Evolutionary conservation across 768 basidiomycete species (phyloP).

Genomic region (Cubamyces sp.): DNA sequence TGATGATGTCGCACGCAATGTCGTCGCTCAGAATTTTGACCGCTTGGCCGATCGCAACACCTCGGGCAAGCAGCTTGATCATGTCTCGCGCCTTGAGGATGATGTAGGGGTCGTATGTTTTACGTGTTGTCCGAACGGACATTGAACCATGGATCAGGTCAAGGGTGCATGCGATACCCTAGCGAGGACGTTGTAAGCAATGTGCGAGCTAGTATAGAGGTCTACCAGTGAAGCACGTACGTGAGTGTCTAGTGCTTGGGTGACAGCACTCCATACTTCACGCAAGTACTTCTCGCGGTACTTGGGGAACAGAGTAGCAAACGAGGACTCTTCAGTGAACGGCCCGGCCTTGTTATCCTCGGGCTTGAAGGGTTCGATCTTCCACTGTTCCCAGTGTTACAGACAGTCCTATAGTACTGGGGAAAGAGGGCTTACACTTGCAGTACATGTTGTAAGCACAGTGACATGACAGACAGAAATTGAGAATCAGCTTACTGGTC

Average conservation of each 20-base stretch:
- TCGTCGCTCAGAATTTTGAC: slow-evolving; percentile 89
- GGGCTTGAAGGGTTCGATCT: slow-evolving; percentile 76
- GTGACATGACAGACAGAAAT: background rate
- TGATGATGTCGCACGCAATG: slow-evolving; percentile 95
- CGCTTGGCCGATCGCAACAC: slow-evolving; percentile 84
- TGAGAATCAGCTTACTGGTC: slow-evolving; percentile 78
- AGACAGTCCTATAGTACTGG: background rate
- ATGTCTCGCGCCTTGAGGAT: slow-evolving; percentile 95
- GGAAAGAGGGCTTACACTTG: slow-evolving; percentile 36
- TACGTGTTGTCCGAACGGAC: slow-evolving; percentile 95
- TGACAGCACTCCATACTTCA: slow-evolving; percentile 93
- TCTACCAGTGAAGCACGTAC: slow-evolving; percentile 44
- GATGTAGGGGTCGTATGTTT: slow-evolving; percentile 96
- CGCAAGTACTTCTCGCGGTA: slow-evolving; percentile 96
- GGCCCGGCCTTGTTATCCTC: slow-evolving; percentile 80
- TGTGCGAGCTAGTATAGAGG: background rate
- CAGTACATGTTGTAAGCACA: slow-evolving; percentile 7
- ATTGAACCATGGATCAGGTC: slow-evolving; percentile 97
- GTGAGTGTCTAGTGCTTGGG: slow-evolving; percentile 78
- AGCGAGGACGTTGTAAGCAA: background rate
- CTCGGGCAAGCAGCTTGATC: slow-evolving; percentile 92
- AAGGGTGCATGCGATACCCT: slow-evolving; percentile 91
- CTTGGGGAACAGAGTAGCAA: slow-evolving; percentile 97
- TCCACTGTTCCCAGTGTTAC: slow-evolving; percentile 57
- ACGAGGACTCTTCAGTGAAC: slow-evolving; percentile 95